These are phyloP conservation scores for Auriscalpium microsporum DNA, from an alignment of 768 basidiomycete genomes.

Conservation along the genomic window DNA sequence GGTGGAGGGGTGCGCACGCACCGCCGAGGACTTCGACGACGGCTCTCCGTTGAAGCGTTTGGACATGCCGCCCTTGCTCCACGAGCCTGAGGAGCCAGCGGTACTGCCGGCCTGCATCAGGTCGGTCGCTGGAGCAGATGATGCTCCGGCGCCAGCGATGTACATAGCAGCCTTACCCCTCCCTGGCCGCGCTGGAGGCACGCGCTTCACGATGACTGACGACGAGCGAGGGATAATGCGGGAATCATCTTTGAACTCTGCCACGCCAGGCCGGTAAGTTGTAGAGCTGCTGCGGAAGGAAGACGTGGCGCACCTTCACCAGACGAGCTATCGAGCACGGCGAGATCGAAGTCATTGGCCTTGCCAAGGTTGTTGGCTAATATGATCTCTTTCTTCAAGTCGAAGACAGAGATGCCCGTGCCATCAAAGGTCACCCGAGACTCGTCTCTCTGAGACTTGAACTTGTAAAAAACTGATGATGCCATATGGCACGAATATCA, in stretches of 20 bases:
- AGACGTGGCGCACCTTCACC: slow-evolving; percentile 66
- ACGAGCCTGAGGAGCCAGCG: slow-evolving; percentile 36
- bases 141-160: slow-evolving; percentile 38
- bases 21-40: background rate
- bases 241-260: slow-evolving; percentile 90
- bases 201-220: slow-evolving; percentile 85
- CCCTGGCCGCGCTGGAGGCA: slow-evolving; percentile 74
- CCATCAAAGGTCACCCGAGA: slow-evolving; percentile 96
- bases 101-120: slow-evolving; percentile 18
- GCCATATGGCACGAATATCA: slow-evolving; percentile 42
- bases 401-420: slow-evolving; percentile 97
- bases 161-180: slow-evolving; percentile 80
- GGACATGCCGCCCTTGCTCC: slow-evolving; percentile 59
- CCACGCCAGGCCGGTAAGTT: background rate
- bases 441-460: slow-evolving; percentile 91
- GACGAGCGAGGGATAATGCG: slow-evolving; percentile 90
- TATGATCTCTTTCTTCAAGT: slow-evolving; percentile 98
- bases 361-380: slow-evolving; percentile 92
- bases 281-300: background rate
- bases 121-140: slow-evolving; percentile 37
- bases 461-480: slow-evolving; percentile 97
- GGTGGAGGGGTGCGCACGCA: background rate
- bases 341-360: slow-evolving; percentile 94
- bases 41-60: slow-evolving; percentile 79
- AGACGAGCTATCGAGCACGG: slow-evolving; percentile 73